A percentile compares a stretch with the other conserved stretches of the same genome.
These are phyloP conservation scores for Quercus tomentella DNA, from an alignment of 331 rosid genomes.

Conservation along the genomic window DNA sequence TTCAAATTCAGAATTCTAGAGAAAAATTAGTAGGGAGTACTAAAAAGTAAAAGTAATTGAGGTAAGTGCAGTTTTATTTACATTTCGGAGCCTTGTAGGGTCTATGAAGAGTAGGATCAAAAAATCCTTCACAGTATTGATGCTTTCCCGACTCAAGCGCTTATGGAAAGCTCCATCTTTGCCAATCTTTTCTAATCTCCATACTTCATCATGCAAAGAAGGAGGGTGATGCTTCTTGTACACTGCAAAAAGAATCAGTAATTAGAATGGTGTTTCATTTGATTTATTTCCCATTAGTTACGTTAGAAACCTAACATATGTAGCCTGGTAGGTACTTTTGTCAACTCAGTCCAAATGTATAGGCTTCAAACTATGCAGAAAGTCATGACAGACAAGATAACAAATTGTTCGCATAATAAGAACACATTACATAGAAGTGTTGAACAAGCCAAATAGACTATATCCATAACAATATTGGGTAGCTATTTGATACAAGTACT, in stretches of 20 bases:
- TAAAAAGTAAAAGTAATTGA: background rate
- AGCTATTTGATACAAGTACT: background rate
- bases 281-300: background rate
- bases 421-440: background rate
- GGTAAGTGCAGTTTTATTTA: conserved; percentile 30
- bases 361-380: background rate
- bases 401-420: conserved; percentile 2
- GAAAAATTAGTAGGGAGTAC: background rate
- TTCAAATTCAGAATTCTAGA: background rate
- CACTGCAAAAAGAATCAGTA: conserved; percentile 52
- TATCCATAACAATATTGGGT: background rate
- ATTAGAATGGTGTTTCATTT: conserved; percentile 13
- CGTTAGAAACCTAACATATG: conserved; percentile 16
- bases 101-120: conserved; percentile 68
- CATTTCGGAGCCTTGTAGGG: conserved; percentile 80
- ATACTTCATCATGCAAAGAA: conserved; percentile 75
- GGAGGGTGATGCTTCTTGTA: conserved; percentile 99
- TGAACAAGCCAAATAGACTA: background rate
- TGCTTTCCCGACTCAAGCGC: conserved; percentile 69
- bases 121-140: conserved; percentile 75
- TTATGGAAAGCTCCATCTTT: conserved; percentile 98
- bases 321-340: background rate
- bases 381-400: background rate
- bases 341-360: background rate
- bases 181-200: conserved; percentile 97